These are phyloP conservation scores for Skeletonema costatum DNA, from an alignment of 108 stramenopile genomes.

Conservation along the genomic window DNA sequence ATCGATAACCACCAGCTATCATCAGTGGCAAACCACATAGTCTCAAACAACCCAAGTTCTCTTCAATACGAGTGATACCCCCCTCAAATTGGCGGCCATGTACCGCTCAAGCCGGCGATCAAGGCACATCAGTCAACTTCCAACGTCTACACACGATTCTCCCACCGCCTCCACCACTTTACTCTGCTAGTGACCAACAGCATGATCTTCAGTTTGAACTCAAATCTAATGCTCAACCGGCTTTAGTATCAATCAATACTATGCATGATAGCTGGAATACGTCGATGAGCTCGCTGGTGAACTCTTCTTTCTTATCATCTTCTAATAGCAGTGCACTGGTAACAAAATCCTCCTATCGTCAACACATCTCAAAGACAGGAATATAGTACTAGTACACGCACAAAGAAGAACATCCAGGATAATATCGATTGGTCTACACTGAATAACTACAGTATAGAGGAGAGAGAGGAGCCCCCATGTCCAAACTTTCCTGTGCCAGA, in stretches of 20 bases:
- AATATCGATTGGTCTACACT: neutral
- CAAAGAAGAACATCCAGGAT: neutral
- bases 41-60: neutral
- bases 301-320: slow-evolving; percentile 4
- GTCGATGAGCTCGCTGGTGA: neutral
- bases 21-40: neutral
- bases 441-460: neutral
- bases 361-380: neutral
- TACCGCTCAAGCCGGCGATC: neutral
- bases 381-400: neutral
- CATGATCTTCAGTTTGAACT: neutral
- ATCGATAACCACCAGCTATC: neutral
- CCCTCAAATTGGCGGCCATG: neutral
- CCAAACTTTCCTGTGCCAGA: neutral
- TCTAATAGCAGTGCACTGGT: neutral
- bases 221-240: neutral
- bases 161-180: slow-evolving; percentile 13
- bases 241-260: neutral
- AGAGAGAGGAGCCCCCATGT: neutral
- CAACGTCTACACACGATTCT: neutral
- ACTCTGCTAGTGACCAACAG: neutral
- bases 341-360: neutral
- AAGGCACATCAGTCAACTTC: neutral
- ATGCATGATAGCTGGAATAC: slow-evolving; percentile 13
- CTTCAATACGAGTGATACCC: neutral